Base-by-base conservation (phyloP, 2,329 filamentous ascomycete genomes). In the Diaporthe humulicola region DNA sequence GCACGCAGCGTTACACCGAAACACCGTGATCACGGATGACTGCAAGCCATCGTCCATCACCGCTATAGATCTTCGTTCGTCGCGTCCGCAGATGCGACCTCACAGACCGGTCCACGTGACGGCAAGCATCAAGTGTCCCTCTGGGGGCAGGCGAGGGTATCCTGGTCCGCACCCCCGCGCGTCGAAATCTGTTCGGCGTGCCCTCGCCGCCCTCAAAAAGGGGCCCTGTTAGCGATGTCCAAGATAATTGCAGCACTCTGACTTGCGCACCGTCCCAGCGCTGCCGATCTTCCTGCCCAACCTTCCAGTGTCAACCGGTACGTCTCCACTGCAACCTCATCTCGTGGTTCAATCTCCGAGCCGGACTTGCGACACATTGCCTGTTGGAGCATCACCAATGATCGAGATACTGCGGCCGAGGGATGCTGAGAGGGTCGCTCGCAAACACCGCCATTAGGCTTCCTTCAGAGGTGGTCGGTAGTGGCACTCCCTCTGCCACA, bases 261-360 rank as follows among this genome's bases (percentile, higher is more conserved):
- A 69, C 48, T 40, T 69, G 64, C n/a, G 33, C 48, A 40, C 25
- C 33, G 64, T 40, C 64, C 45, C 33, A 42, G n/a, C 45, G 42
- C 48, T 64, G 74, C 67, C 64, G 74, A 75, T 75, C 74, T 75
- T 70, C 70, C 61, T 70, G 74, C 74, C 74, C 74, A 73, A 75
- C 61, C 56, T 40, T 48, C 30, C 50, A 52, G 36, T 28, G n/a
- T 54, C 60, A 25, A 58, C 28, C 71, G 22, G 56, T 40, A 54
- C 4, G 48, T 69, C 45, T 54, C 50, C 50, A 69, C 50, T 58
- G 60, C 52, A 69, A 73, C 71, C 61, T 73, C 56, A 48, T 57
- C 57, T 71, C 57, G 42, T 64, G 73, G 56, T 72, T 60, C 54
- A 52, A 61, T 61, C 54, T 72, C 45, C 58, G 42, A 45, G 57